These are phyloP conservation scores for Pleurozium schreberi DNA, from an alignment of 225 moss, liverwort and hornwort genomes.

Conservation along the genomic window DNA sequence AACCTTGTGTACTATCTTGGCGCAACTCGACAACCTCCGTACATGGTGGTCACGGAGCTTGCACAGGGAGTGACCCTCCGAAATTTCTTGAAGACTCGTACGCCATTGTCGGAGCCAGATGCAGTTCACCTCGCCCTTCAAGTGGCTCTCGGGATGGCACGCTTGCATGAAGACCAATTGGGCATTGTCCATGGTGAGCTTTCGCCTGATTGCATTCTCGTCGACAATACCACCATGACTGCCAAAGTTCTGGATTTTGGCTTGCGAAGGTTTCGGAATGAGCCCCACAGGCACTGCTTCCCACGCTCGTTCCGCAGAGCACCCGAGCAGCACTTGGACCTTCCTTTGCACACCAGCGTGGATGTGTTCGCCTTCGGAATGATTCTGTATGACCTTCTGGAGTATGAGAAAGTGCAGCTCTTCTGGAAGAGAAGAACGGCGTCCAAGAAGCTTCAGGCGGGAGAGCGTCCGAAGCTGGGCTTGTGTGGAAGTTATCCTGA, in stretches of 20 bases:
- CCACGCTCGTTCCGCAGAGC: slow-evolving; percentile 1
- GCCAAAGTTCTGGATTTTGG: slow-evolving; percentile 31
- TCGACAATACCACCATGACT: neutral
- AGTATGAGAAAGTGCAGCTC: neutral
- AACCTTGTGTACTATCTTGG: slow-evolving; percentile 27
- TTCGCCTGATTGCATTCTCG: slow-evolving; percentile 22
- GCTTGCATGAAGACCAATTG: slow-evolving; percentile 18
- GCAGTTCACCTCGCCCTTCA: slow-evolving; percentile 16
- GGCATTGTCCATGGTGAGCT: slow-evolving; percentile 25
- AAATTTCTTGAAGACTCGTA: neutral
- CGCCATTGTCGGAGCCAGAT: neutral
- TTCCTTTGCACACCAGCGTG: neutral
- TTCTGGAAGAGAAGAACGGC: slow-evolving; percentile 17
- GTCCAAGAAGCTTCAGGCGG: slow-evolving; percentile 1
- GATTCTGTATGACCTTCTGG: slow-evolving; percentile 22
- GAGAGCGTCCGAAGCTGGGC: slow-evolving; percentile 4
- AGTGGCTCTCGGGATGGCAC: slow-evolving; percentile 9
- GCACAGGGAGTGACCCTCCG: slow-evolving; percentile 13
- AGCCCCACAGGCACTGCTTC: neutral
- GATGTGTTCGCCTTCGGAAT: slow-evolving; percentile 27
- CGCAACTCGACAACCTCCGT: slow-evolving; percentile 2
- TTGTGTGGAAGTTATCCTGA: neutral
- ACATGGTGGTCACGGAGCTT: slow-evolving; percentile 15
- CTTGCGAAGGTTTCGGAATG: slow-evolving; percentile 14
- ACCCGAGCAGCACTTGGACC: slow-evolving; percentile 15